Evolutionary conservation across 805 yeast species (phyloP).

Genomic region (Alloascoidea africana): DNA sequence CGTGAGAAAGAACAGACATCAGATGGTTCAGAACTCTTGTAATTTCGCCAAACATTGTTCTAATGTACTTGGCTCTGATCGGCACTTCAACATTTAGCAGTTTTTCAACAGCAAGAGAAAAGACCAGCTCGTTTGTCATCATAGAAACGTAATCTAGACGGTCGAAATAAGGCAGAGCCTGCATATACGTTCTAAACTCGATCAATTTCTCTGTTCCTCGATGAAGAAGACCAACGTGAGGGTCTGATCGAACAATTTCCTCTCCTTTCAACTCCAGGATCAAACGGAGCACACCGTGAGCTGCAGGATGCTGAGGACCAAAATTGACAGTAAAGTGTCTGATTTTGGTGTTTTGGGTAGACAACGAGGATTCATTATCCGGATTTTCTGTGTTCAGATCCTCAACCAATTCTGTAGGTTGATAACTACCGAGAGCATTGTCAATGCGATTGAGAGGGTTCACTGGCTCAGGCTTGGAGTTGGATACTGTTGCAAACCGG

Average conservation of each 20-base stretch:
- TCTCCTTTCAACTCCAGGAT: constrained; percentile 81
- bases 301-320: constrained; percentile 93
- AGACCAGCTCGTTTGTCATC: constrained; percentile 87
- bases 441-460: too few species aligned
- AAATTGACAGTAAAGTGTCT: constrained; percentile 84
- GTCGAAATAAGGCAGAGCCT: constrained; percentile 81
- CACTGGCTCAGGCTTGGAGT: too few species aligned
- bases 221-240: constrained; percentile 78
- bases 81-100: constrained; percentile 76
- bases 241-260: constrained; percentile 76
- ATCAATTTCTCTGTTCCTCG: constrained; percentile 84
- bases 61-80: constrained; percentile 67
- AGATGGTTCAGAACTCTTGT: constrained; percentile 73
- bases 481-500: too few species aligned
- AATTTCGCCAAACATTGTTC: constrained; percentile 78
- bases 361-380: too few species aligned
- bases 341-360: constrained; percentile 40
- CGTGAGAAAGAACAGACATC: constrained; percentile 78
- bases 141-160: constrained; percentile 72
- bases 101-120: constrained; percentile 73
- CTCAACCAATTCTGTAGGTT: too few species aligned
- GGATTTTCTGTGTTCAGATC: too few species aligned
- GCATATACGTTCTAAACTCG: constrained; percentile 74
- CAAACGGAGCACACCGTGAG: constrained; percentile 81
- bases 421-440: too few species aligned